Conservation (phyloP, 2,329 filamentous ascomycete species). For the Colletotrichum sublineola region DNA sequence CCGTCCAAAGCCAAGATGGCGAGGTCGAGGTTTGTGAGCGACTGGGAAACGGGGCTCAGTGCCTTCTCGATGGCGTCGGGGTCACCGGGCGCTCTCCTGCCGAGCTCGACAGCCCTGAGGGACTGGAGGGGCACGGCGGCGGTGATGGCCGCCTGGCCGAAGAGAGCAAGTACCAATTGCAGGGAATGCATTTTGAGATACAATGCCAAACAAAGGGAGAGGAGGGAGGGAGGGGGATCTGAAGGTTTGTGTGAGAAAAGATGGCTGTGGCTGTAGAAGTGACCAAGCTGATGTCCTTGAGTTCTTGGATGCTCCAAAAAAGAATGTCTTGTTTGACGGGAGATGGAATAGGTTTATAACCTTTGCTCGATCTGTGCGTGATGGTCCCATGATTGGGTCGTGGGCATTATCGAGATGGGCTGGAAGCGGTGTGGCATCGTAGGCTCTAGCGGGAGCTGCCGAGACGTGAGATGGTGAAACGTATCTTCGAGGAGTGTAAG, state of each 20-base stretch:
- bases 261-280: constrained; percentile 21
- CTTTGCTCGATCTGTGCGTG: constrained; percentile 26
- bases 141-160: constrained; percentile 30
- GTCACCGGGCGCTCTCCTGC: constrained; percentile 14
- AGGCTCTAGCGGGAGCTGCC: background rate
- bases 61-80: constrained; percentile 31
- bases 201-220: constrained; percentile 18
- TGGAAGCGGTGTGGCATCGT: background rate
- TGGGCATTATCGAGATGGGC: background rate
- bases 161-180: constrained; percentile 29
- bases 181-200: constrained; percentile 26
- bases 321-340: constrained; percentile 3
- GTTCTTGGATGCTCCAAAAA: constrained; percentile 33
- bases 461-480: constrained; percentile 29
- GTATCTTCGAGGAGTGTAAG: background rate
- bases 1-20: constrained; percentile 35
- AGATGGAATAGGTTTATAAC: constrained; percentile 40
- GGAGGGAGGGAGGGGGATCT: background rate
- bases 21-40: constrained; percentile 26
- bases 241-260: constrained; percentile 13
- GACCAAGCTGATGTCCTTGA: constrained; percentile 35
- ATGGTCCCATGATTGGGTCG: background rate
- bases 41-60: constrained; percentile 26
- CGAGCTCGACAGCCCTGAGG: background rate
- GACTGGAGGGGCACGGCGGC: constrained; percentile 20